Evolutionary conservation across 2,329 filamentous ascomycete species (phyloP).

Genomic region (Boeremia exigua): DNA sequence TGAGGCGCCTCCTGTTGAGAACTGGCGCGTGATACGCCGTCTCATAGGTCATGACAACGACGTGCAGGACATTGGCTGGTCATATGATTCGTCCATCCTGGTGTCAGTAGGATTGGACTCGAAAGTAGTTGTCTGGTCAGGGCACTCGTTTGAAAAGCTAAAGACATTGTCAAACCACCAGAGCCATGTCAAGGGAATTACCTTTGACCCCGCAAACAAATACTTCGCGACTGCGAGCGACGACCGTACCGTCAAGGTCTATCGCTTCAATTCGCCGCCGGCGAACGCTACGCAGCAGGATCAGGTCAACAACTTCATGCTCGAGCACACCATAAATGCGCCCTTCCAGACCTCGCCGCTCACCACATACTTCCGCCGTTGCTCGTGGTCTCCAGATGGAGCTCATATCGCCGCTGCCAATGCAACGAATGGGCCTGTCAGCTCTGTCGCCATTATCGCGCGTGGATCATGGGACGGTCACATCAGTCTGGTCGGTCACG

Average conservation of each 20-base stretch:
- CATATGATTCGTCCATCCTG: slow-evolving; percentile 90
- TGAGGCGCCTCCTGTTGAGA: slow-evolving; percentile 91
- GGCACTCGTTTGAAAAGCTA: slow-evolving; percentile 95
- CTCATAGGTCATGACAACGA: slow-evolving; percentile 98
- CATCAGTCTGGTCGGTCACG: slow-evolving; percentile 96
- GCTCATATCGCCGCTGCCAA: slow-evolving; percentile 97
- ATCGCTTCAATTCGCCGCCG: slow-evolving; percentile 84
- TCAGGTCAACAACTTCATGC: slow-evolving; percentile 93
- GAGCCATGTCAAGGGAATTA: slow-evolving; percentile 98
- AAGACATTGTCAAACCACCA: slow-evolving; percentile 93
- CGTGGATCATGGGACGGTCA: slow-evolving; percentile 92
- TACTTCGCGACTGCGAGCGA: slow-evolving; percentile 99
- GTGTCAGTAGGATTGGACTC: slow-evolving; percentile 97
- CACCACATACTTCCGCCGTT: slow-evolving; percentile 94
- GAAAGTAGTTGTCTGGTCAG: slow-evolving; percentile 98
- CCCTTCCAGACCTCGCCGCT: slow-evolving; percentile 92
- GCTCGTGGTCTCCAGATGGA: slow-evolving; percentile 97
- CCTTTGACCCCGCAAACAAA: slow-evolving; percentile 98
- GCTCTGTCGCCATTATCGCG: slow-evolving; percentile 94
- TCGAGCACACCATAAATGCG: slow-evolving; percentile 86
- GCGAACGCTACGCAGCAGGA: slow-evolving; percentile 94
- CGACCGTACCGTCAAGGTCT: slow-evolving; percentile 95
- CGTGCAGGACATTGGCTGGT: slow-evolving; percentile 97
- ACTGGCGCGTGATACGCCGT: slow-evolving; percentile 94
- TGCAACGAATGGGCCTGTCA: slow-evolving; percentile 95